Percentiles rank a stretch among this genome's conserved stretches.
phyloP scores from a whole-genome alignment of 2,329 filamentous ascomycete species.

The Xylariaceae sp. region DNA sequence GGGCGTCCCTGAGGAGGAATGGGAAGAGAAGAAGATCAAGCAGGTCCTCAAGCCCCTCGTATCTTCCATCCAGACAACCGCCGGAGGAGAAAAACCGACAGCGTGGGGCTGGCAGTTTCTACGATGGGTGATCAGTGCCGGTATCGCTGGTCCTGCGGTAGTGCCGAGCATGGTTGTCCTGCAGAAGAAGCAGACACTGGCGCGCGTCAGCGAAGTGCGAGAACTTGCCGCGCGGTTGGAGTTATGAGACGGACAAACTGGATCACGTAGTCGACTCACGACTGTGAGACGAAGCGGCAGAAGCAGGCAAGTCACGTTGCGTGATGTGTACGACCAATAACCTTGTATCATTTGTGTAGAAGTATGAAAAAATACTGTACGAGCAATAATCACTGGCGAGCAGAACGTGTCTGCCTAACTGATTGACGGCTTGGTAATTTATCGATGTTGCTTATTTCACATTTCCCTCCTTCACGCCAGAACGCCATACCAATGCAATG shows the following conservation, averaged over 20 bases:
- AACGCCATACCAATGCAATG: slow-evolving; percentile 32
- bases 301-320: slow-evolving; percentile 21
- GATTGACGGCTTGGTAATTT: slow-evolving; percentile 10
- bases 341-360: no score
- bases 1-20: slow-evolving; percentile 15
- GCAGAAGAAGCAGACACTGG: slow-evolving; percentile 24
- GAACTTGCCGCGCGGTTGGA: not conserved
- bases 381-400: not conserved
- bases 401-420: slow-evolving; percentile 8
- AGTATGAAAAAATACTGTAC: not conserved
- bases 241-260: no score
- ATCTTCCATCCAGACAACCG: slow-evolving; percentile 15
- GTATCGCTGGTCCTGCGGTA: slow-evolving; percentile 21
- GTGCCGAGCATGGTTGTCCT: slow-evolving; percentile 23
- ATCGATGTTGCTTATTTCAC: no score
- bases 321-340: no score
- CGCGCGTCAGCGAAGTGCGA: slow-evolving; percentile 13
- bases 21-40: slow-evolving; percentile 20
- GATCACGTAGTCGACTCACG: no score
- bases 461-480: slow-evolving; percentile 1
- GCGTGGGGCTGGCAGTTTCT: slow-evolving; percentile 26
- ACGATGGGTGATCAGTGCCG: slow-evolving; percentile 26
- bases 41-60: slow-evolving; percentile 16
- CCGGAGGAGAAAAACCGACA: slow-evolving; percentile 4
- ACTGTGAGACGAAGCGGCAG: no score